A percentile compares a stretch with the other conserved stretches of the same genome.
These are phyloP conservation scores for Aspergillus calidoustus DNA, from an alignment of 2,329 filamentous ascomycete species.

Conservation along the genomic window DNA sequence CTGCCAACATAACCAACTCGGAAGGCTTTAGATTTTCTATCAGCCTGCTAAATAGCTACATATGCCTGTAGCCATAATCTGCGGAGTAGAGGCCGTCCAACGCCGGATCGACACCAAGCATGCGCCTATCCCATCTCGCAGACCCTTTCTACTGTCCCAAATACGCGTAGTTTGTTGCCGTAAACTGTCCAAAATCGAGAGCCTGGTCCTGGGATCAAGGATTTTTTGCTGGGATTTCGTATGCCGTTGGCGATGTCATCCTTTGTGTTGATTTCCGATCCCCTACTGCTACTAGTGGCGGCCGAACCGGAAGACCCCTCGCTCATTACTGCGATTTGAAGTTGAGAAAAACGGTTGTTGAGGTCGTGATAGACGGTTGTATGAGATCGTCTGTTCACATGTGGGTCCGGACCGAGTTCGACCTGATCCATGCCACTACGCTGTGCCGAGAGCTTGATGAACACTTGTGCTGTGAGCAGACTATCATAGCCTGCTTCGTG, in stretches of 20 bases:
- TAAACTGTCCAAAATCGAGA: slow-evolving; percentile 62
- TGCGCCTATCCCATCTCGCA: slow-evolving; percentile 31
- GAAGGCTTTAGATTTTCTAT: neutral
- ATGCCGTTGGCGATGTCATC: slow-evolving; percentile 23
- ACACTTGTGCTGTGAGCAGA: slow-evolving; percentile 62
- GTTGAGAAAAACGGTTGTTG: slow-evolving; percentile 1
- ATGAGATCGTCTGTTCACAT: neutral
- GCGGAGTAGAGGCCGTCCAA: neutral
- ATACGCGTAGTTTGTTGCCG: slow-evolving; percentile 63
- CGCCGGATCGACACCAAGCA: neutral
- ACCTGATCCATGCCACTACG: slow-evolving; percentile 38
- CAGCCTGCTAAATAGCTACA: neutral
- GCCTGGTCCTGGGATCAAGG: slow-evolving; percentile 57
- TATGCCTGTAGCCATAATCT: neutral
- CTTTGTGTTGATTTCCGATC: neutral
- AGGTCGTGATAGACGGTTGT: neutral
- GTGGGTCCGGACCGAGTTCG: neutral
- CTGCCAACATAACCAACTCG: slow-evolving; percentile 68
- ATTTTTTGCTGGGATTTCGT: slow-evolving; percentile 37
- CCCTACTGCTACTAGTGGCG: neutral
- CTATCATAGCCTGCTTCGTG: slow-evolving; percentile 70
- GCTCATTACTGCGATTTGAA: slow-evolving; percentile 2
- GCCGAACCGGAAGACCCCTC: neutral
- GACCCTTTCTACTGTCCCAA: slow-evolving; percentile 61
- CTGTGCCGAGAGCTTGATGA: slow-evolving; percentile 60